Evolutionary conservation across 495 filamentous ascomycete species (phyloP).

Genomic region (Tuber calosporum): DNA sequence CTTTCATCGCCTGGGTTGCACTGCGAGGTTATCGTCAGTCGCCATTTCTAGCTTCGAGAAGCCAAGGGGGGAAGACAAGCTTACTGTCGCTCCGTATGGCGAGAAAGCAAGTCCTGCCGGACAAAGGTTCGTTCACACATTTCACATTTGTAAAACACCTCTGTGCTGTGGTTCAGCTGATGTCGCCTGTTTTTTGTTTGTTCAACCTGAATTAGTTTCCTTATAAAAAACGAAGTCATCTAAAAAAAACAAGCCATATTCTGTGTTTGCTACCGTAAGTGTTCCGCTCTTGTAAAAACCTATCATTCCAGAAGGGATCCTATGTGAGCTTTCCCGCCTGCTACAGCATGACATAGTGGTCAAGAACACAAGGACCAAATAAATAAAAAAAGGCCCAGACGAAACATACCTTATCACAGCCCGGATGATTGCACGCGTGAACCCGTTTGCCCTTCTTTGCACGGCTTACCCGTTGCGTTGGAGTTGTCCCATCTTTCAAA

Average conservation of each 20-base stretch:
- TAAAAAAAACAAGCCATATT: conserved; percentile 2
- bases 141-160: conserved; percentile 42
- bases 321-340: conserved; percentile 23
- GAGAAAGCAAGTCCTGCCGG: conserved; percentile 41
- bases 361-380: conserved; percentile 13
- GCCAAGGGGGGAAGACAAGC: conserved; percentile 12
- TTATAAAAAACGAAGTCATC: neutral
- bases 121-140: conserved; percentile 42
- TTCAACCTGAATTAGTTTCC: conserved; percentile 19
- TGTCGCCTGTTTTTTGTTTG: conserved; percentile 31
- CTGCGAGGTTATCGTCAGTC: conserved; percentile 24
- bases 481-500: conserved; percentile 37
- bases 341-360: conserved; percentile 10
- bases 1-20: conserved; percentile 42
- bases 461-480: conserved; percentile 41
- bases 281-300: conserved; percentile 42
- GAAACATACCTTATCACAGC: conserved; percentile 40
- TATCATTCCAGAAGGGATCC: conserved; percentile 9
- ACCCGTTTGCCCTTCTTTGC: conserved; percentile 43
- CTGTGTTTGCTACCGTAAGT: conserved; percentile 35
- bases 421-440: conserved; percentile 40
- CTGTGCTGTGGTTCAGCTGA: conserved; percentile 42
- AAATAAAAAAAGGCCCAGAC: neutral
- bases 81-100: conserved; percentile 42
- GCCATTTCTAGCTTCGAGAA: neutral